These are phyloP conservation scores for Plenodomus lindquistii DNA, from an alignment of 2,329 filamentous ascomycete genomes.

Conservation along the genomic window DNA sequence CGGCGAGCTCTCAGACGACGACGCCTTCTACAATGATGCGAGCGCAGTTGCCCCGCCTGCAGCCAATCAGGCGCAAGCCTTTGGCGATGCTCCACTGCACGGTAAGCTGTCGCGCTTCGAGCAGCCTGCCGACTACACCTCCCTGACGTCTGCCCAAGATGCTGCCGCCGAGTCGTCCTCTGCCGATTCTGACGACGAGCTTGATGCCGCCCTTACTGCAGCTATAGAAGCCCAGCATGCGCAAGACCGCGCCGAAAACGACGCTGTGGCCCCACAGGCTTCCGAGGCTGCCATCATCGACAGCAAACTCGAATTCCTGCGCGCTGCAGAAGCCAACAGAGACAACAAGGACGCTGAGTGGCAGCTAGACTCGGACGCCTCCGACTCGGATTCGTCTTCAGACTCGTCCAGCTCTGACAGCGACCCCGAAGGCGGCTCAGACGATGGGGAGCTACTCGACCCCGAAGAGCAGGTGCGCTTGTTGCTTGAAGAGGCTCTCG, in stretches of 20 bases:
- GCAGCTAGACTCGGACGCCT: slow-evolving; percentile 69
- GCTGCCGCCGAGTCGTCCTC: slow-evolving; percentile 16
- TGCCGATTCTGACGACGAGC: slow-evolving; percentile 19
- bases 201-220: slow-evolving; percentile 19
- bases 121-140: slow-evolving; percentile 16
- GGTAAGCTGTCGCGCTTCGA: slow-evolving; percentile 31
- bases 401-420: slow-evolving; percentile 52
- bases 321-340: slow-evolving; percentile 51
- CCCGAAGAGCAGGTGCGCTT: slow-evolving; percentile 83
- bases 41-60: slow-evolving; percentile 21
- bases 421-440: slow-evolving; percentile 63
- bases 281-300: slow-evolving; percentile 15
- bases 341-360: slow-evolving; percentile 71
- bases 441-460: slow-evolving; percentile 67
- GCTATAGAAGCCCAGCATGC: slow-evolving; percentile 15
- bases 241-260: slow-evolving; percentile 12
- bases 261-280: not conserved
- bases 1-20: slow-evolving; percentile 40
- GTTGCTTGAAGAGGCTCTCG: slow-evolving; percentile 81
- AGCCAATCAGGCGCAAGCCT: slow-evolving; percentile 25
- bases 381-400: slow-evolving; percentile 58
- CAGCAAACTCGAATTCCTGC: slow-evolving; percentile 48
- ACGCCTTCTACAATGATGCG: slow-evolving; percentile 33
- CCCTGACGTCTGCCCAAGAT: slow-evolving; percentile 29
- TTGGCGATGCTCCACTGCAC: slow-evolving; percentile 28